Evolutionary conservation across 2,329 filamentous ascomycete genomes (phyloP).

Genomic region (Teratosphaeria viscida): DNA sequence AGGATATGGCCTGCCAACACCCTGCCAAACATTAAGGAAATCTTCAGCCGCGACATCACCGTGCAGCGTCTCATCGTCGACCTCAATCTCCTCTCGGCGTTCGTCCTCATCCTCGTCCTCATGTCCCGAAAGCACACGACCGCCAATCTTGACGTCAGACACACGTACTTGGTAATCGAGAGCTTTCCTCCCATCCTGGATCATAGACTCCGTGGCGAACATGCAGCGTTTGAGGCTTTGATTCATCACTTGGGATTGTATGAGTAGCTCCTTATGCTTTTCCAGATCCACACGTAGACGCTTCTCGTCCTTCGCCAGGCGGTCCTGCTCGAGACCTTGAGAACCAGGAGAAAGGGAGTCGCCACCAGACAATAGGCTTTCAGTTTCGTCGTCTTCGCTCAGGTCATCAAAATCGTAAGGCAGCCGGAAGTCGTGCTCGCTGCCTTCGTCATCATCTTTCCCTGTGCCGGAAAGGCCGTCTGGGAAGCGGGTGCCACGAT

Average conservation of each 20-base stretch:
- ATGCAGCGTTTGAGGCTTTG: slow-evolving; percentile 85
- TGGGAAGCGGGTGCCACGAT: slow-evolving; percentile 28
- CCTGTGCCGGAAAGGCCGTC: slow-evolving; percentile 20
- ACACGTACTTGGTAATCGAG: slow-evolving; percentile 70
- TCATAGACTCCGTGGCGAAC: slow-evolving; percentile 80
- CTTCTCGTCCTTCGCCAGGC: slow-evolving; percentile 67
- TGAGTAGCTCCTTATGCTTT: slow-evolving; percentile 78
- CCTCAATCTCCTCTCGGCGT: slow-evolving; percentile 10
- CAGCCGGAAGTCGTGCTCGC: slow-evolving; percentile 19
- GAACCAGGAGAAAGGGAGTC: slow-evolving; percentile 25
- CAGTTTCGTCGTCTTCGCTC: slow-evolving; percentile 18
- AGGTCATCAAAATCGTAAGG: slow-evolving; percentile 12
- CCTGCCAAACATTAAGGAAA: slow-evolving; percentile 14
- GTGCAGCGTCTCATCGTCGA: slow-evolving; percentile 12
- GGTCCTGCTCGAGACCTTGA: slow-evolving; percentile 35
- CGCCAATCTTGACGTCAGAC: slow-evolving; percentile 71
- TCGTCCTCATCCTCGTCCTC: slow-evolving; percentile 20
- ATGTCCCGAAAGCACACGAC: slow-evolving; percentile 63
- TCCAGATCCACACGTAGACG: slow-evolving; percentile 74
- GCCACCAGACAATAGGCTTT: slow-evolving; percentile 8
- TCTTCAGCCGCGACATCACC: slow-evolving; percentile 14
- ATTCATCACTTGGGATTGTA: slow-evolving; percentile 91
- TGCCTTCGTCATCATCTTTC: slow-evolving; percentile 26
- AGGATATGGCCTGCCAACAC: slow-evolving; percentile 5
- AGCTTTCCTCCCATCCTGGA: slow-evolving; percentile 78